Evolutionary conservation across 208 protist species (phyloP).

Genomic region (Zelonia costaricensis): DNA sequence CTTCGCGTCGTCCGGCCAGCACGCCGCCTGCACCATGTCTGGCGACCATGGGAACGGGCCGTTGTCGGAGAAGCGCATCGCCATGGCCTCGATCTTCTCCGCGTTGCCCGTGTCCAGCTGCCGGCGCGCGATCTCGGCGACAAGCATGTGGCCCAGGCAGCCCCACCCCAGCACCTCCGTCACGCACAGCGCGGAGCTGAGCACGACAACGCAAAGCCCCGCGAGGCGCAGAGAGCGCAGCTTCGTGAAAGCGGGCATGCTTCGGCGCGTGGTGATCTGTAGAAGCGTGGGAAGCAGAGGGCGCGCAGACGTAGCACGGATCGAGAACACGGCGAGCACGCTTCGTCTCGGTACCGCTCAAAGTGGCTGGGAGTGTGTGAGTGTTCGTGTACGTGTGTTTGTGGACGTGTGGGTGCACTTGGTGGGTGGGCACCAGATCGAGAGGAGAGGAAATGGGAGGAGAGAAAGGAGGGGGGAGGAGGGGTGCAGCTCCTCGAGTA

Average conservation of each 20-base stretch:
- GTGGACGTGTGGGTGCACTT: no score
- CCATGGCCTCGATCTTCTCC: conserved; percentile 33
- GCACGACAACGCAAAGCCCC: background rate
- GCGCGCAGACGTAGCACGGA: no score
- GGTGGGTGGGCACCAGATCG: no score
- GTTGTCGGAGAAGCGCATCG: conserved; percentile 33
- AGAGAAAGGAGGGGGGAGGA: no score
- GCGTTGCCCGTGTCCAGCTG: conserved; percentile 39
- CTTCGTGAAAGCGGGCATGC: background rate
- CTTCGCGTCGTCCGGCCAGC: conserved; percentile 87
- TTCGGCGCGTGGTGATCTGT: background rate
- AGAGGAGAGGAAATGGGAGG: no score
- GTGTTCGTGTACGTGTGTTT: background rate
- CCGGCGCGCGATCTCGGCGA: conserved; percentile 76
- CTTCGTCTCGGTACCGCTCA: no score
- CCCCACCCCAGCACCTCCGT: conserved; percentile 54
- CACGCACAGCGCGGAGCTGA: conserved; percentile 17
- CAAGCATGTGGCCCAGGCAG: conserved; percentile 84
- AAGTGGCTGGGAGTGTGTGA: background rate
- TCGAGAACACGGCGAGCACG: no score
- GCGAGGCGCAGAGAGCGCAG: background rate
- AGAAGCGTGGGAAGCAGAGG: background rate
- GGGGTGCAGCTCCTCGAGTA: no score
- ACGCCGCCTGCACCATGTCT: conserved; percentile 70
- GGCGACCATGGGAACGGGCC: conserved; percentile 64